Percentiles rank a stretch among this genome's conserved stretches.
Evolutionary conservation across 345 rosid species (phyloP).

Genomic region (Gossypium turneri): DNA sequence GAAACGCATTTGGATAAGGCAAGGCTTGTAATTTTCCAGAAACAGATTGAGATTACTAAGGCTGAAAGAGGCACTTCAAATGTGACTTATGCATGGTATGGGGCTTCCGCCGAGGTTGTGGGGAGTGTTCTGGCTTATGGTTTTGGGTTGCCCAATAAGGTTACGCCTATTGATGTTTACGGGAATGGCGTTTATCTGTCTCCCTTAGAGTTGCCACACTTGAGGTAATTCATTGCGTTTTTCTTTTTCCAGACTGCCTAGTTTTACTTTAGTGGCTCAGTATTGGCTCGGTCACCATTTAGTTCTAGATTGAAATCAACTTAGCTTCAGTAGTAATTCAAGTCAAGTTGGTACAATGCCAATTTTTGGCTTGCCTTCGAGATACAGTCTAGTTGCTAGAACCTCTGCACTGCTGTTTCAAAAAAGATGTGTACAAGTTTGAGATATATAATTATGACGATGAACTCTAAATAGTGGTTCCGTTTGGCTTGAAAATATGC

Average conservation of each 20-base stretch:
- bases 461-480: too few relatives aligned
- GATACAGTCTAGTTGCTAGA: too few relatives aligned
- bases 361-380: background rate
- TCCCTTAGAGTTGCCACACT: conserved; percentile 29
- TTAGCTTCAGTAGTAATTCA: background rate
- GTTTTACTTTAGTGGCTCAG: background rate
- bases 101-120: conserved; percentile 26
- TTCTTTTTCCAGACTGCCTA: background rate
- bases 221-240: conserved; percentile 22
- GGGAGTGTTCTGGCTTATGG: conserved; percentile 36
- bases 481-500: too few relatives aligned
- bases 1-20: conserved; percentile 21
- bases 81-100: conserved; percentile 39
- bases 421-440: too few relatives aligned
- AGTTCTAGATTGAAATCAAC: background rate
- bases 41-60: conserved; percentile 29
- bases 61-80: conserved; percentile 27
- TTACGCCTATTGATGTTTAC: conserved; percentile 15
- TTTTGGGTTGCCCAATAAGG: conserved; percentile 26
- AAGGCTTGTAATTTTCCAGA: conserved; percentile 28
- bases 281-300: background rate
- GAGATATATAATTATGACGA: too few relatives aligned
- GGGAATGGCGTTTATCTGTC: conserved; percentile 42
- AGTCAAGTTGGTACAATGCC: background rate
- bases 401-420: too few relatives aligned